These are phyloP conservation scores for Melaleuca quinquenervia DNA, from an alignment of 345 rosid genomes.

Conservation along the genomic window DNA sequence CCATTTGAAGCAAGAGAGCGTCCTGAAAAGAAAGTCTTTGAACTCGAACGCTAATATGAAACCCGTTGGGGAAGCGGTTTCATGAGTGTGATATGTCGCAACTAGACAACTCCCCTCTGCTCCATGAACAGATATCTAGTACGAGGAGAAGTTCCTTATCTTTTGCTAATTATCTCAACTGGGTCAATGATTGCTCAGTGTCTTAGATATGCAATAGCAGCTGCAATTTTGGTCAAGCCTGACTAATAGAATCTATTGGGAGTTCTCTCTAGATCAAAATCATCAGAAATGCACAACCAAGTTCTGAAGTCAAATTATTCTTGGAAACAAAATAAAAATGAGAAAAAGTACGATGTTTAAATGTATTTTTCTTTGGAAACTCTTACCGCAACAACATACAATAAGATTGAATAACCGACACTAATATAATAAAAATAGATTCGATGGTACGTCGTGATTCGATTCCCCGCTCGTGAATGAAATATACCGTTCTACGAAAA, in stretches of 20 bases:
- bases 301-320: background rate
- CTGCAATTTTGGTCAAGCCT: background rate
- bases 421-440: background rate
- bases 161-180: background rate
- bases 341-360: background rate
- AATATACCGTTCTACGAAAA: background rate
- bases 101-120: background rate
- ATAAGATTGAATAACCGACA: background rate
- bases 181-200: background rate
- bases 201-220: background rate
- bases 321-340: background rate
- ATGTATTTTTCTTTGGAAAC: background rate
- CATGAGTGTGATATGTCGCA: background rate
- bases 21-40: background rate
- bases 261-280: fast-evolving
- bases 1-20: background rate
- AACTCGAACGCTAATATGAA: background rate
- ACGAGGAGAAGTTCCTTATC: background rate
- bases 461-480: background rate
- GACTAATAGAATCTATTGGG: background rate
- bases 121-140: background rate
- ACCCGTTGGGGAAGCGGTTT: background rate
- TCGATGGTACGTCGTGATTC: background rate
- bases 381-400: background rate
- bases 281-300: background rate